These are phyloP conservation scores for Pseudogymnoascus sp. DNA, from an alignment of 2,329 filamentous ascomycete genomes.

Conservation along the genomic window DNA sequence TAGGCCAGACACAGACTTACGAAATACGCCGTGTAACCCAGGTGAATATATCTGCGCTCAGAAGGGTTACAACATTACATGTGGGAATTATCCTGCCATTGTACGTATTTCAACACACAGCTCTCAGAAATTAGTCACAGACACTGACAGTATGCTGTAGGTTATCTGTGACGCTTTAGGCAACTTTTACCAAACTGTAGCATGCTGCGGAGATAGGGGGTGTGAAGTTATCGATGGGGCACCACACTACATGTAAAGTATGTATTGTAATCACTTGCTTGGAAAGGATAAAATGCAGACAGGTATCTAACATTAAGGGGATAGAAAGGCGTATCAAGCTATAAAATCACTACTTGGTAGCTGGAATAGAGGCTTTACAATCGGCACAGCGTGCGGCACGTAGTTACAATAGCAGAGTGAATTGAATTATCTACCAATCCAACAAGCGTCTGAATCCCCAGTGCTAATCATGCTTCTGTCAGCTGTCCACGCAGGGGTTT, in stretches of 20 bases:
- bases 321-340: not conserved
- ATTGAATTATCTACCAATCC: not conserved
- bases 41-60: not conserved
- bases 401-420: not conserved
- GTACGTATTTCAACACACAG: not conserved
- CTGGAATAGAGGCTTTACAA: not conserved
- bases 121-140: not conserved
- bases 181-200: not conserved
- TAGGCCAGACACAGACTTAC: not conserved
- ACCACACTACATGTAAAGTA: not conserved
- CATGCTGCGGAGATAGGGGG: not conserved
- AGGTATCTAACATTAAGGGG: not conserved
- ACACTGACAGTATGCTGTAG: not conserved
- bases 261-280: not conserved
- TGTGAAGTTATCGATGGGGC: not conserved
- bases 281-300: not conserved
- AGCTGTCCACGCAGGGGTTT: not conserved
- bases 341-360: not conserved
- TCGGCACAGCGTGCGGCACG: not conserved
- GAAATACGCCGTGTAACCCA: not conserved
- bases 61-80: too few species aligned
- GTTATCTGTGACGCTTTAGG: not conserved
- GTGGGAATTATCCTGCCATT: not conserved
- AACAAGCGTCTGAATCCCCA: not conserved
- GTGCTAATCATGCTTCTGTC: not conserved